Conservation (phyloP, 2,329 filamentous ascomycete genomes). For the Tolypocladium sp. region DNA sequence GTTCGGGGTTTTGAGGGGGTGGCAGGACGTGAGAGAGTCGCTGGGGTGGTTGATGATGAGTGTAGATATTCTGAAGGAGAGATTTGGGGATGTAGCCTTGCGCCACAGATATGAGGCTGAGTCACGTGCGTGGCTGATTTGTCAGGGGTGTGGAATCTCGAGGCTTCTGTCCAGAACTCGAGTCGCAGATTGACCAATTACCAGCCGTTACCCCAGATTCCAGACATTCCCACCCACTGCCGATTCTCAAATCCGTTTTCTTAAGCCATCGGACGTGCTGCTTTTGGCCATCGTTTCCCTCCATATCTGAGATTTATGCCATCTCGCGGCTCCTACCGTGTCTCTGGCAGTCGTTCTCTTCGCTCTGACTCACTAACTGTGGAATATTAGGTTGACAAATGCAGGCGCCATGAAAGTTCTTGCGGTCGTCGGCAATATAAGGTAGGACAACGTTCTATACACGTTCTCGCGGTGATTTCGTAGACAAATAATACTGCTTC, state of each 20-base stretch:
- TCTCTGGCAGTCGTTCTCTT: too few species aligned
- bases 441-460: too few species aligned
- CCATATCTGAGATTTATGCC: too few species aligned
- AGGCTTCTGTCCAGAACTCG: slow-evolving; percentile 1
- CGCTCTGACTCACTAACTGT: too few species aligned
- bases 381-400: too few species aligned
- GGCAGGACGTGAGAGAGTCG: slow-evolving; percentile 1
- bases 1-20: background rate
- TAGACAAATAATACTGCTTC: too few species aligned
- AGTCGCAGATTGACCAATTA: background rate
- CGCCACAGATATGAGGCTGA: slow-evolving; percentile 2
- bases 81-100: slow-evolving; percentile 1
- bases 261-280: background rate
- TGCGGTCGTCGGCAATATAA: too few species aligned
- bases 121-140: slow-evolving; percentile 23
- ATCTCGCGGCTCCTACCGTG: too few species aligned
- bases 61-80: background rate
- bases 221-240: background rate
- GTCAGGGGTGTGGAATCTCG: slow-evolving; percentile 7
- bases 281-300: too few species aligned
- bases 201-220: background rate
- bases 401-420: too few species aligned
- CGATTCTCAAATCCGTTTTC: background rate
- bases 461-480: too few species aligned
- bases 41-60: slow-evolving; percentile 5